Evolutionary conservation across 768 basidiomycete species (phyloP).

Genomic region (Sarcodon sp.): DNA sequence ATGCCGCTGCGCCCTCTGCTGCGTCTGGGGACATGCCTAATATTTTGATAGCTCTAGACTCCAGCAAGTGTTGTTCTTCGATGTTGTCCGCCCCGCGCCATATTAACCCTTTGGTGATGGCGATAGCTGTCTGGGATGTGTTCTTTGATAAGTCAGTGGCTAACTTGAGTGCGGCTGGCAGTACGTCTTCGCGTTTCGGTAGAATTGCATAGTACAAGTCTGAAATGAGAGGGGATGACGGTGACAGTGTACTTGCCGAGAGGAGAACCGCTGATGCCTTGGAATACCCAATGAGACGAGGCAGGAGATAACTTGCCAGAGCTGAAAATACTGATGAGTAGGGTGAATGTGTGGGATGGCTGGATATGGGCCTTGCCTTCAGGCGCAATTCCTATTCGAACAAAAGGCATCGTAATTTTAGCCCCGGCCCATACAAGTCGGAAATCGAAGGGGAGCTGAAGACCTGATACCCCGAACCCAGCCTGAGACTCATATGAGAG

Average conservation of each 20-base stretch:
- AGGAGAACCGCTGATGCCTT: constrained; percentile 38
- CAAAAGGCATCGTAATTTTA: constrained; percentile 34
- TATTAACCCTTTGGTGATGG: constrained; percentile 38
- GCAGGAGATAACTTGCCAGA: constrained; percentile 35
- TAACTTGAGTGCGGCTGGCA: constrained; percentile 36
- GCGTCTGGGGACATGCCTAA: constrained; percentile 27
- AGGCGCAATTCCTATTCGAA: constrained; percentile 32
- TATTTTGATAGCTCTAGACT: constrained; percentile 33
- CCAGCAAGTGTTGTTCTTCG: constrained; percentile 42
- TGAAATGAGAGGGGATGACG: constrained; percentile 29
- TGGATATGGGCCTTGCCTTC: constrained; percentile 24
- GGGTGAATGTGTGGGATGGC: background rate
- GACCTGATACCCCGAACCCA: constrained; percentile 34
- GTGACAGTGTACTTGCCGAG: constrained; percentile 28
- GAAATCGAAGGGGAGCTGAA: constrained; percentile 40
- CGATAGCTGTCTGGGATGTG: constrained; percentile 36
- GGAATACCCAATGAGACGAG: constrained; percentile 38
- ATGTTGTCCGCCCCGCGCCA: constrained; percentile 34
- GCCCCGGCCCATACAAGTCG: constrained; percentile 40
- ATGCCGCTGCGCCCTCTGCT: constrained; percentile 33
- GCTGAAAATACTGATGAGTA: constrained; percentile 9
- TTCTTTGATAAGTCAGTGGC: constrained; percentile 37
- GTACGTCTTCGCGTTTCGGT: constrained; percentile 35
- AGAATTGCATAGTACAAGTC: constrained; percentile 34
- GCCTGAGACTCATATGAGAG: constrained; percentile 15